Evolutionary conservation across 1,139 yeast species (phyloP), one percentile per base, ranked within the genome.

Genomic region (Entelexis sorbosivorans): DNA sequence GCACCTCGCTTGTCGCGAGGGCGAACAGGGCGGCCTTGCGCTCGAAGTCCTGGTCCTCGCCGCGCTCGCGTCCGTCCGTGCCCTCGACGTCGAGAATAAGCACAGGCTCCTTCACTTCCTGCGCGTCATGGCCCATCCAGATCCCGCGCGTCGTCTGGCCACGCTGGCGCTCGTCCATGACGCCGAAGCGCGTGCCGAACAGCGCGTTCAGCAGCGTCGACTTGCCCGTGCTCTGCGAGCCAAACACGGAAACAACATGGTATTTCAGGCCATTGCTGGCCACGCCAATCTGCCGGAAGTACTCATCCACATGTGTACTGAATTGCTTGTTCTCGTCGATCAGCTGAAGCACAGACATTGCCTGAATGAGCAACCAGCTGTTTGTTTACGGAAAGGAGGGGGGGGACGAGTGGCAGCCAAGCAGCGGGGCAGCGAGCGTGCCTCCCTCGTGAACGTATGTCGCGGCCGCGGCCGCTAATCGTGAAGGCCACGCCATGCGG

Each of bases 21-120:
- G 98, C 97, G 73, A 91, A 91, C 48, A 93, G 70, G 0, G 98
- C 97, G 1, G 96, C 89, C 63, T 91, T 91, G 54, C 98, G 76
- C 67, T 91, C 98, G 67, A 91, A 91, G 66, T 91, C 98, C 66
- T 91, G 97, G 66, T 91, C 98, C 61, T 91, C 98, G 16, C 98
- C 98, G 53, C 97, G 76, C 68, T 91, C 98, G 57, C 96, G 76
- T 45, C 98, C 98, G 68, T 91, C 98, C 2, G 97, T 88, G 44
- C 98, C 98, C 69, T 91, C 98, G 19, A 91, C 97, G 65, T 91
- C 98, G 77, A 91, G 75, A 2, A 91, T 94, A 59, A 88, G 76
- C n/a, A 88, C 71, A 3, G 59, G 56, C 35, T 36, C 61, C 14
- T 60, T 22, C 47, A 3, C 47, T 47, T 32, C 29, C 19, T 40